These are phyloP conservation scores for Fusarium ambrosium DNA, from an alignment of 2,329 filamentous ascomycete genomes.

Conservation along the genomic window DNA sequence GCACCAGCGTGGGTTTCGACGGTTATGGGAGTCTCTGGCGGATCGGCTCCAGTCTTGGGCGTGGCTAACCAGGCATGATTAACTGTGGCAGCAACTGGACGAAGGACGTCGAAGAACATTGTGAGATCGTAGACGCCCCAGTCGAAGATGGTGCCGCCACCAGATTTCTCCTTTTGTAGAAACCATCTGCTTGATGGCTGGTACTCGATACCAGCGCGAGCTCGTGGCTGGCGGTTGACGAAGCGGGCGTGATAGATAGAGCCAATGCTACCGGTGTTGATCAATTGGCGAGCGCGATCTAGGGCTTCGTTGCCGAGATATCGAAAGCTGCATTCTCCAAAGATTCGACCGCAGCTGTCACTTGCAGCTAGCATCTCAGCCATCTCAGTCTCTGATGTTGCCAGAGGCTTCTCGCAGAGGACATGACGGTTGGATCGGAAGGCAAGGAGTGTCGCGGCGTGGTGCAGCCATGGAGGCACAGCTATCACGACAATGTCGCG, in stretches of 20 bases:
- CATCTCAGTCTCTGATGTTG: slow-evolving; percentile 24
- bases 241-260: slow-evolving; percentile 27
- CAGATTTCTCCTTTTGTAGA: slow-evolving; percentile 20
- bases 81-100: slow-evolving; percentile 18
- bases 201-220: slow-evolving; percentile 28
- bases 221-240: slow-evolving; percentile 25
- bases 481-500: slow-evolving; percentile 29
- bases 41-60: slow-evolving; percentile 13
- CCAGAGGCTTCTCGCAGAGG: slow-evolving; percentile 29
- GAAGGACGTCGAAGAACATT: slow-evolving; percentile 31
- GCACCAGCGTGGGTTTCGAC: slow-evolving; percentile 27
- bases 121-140: slow-evolving; percentile 31
- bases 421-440: slow-evolving; percentile 25
- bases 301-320: slow-evolving; percentile 26
- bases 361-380: slow-evolving; percentile 21
- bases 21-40: slow-evolving; percentile 4
- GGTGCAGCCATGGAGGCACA: slow-evolving; percentile 27
- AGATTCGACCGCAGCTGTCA: slow-evolving; percentile 7
- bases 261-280: slow-evolving; percentile 10
- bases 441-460: slow-evolving; percentile 16
- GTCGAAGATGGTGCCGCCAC: slow-evolving; percentile 25
- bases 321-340: slow-evolving; percentile 29
- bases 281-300: slow-evolving; percentile 19
- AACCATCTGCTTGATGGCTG: slow-evolving; percentile 30
- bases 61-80: slow-evolving; percentile 28